Evolutionary conservation across 1,139 yeast genomes (phyloP), one percentile per base, ranked within the genome.

Genomic region (Hansenula sp.): DNA sequence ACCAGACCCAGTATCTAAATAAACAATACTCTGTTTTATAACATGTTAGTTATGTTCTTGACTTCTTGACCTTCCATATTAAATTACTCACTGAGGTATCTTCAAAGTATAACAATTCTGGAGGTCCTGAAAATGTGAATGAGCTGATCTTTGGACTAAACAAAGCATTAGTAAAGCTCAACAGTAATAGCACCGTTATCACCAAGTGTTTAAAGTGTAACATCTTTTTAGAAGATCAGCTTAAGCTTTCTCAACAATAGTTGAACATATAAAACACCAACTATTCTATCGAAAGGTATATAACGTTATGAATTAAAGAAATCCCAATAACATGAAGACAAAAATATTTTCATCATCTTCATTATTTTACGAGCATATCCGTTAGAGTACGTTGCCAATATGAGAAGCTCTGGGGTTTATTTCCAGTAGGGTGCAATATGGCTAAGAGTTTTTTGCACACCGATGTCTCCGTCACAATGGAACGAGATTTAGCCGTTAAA

Each of bases 71-170:
- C 4, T 16, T n/a, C 2, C 12, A 28, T 4, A 18, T 13, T 3
- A 19, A 17, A 7, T 5, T 6, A 50, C 55, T 33, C 24, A 66
- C 68, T 9, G 73, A 50, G 0, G 83, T 73, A 52, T 79, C 84
- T 50, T 79, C 83, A 50, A 81, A 76, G 53, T 77, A 78, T n/a
- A 65, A 46, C 4, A 72, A 52, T 28, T 54, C 60, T 48, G 36
- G 67, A 6, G 51, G 43, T 9, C 55, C 59, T 28, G 47, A 41
- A 28, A 47, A 55, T 28, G 40, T 37, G 2, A 46, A 41, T 3
- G 53, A 40, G 18, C 44, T 46, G 21, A 58, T 43, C 33, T 43
- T 47, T 34, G 61, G 62, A 17, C 48, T 47, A 47, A 57, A 58
- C 19, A 51, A 42, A 4, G 55, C 59, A 8, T 18, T 12, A 2